Evolutionary conservation across 2,329 filamentous ascomycete species (phyloP).

Genomic region (Hypomyces perniciosus): DNA sequence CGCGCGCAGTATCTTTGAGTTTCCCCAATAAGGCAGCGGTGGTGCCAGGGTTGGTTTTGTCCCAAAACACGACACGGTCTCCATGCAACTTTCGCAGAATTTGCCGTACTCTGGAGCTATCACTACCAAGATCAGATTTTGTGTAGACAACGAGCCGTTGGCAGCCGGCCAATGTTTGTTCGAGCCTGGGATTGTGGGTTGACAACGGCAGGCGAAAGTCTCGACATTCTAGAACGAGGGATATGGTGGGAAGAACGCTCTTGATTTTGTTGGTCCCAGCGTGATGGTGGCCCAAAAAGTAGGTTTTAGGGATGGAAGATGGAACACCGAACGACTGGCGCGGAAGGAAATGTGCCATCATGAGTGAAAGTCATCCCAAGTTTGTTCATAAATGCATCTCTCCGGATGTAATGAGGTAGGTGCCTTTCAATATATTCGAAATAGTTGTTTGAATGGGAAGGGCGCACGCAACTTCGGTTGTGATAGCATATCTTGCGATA

Average conservation of each 20-base stretch:
- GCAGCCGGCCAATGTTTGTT: slow-evolving; percentile 65
- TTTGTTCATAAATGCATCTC: not conserved
- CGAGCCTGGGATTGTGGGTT: slow-evolving; percentile 84
- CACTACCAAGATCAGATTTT: slow-evolving; percentile 67
- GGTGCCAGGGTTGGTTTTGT: slow-evolving; percentile 27
- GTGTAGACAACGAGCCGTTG: slow-evolving; percentile 84
- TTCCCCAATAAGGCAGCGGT: slow-evolving; percentile 35
- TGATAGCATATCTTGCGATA: too few species aligned
- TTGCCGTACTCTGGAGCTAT: slow-evolving; percentile 23
- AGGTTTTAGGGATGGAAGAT: slow-evolving; percentile 72
- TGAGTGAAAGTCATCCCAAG: not conserved
- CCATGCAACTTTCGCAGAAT: slow-evolving; percentile 30
- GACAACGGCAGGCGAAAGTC: slow-evolving; percentile 88
- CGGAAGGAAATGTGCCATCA: slow-evolving; percentile 55
- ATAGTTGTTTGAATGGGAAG: not conserved
- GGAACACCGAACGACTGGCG: slow-evolving; percentile 68
- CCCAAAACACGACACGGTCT: slow-evolving; percentile 39
- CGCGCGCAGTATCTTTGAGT: slow-evolving; percentile 27
- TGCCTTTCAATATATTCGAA: not conserved
- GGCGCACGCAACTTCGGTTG: too few species aligned
- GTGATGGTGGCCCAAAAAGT: slow-evolving; percentile 90
- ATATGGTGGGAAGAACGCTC: slow-evolving; percentile 69
- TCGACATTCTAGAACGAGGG: slow-evolving; percentile 88
- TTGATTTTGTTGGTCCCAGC: slow-evolving; percentile 79
- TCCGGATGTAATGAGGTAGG: not conserved